phyloP scores from a whole-genome alignment of 1,284 basidiomycete genomes.

The Paramarasmius palmivorus region DNA sequence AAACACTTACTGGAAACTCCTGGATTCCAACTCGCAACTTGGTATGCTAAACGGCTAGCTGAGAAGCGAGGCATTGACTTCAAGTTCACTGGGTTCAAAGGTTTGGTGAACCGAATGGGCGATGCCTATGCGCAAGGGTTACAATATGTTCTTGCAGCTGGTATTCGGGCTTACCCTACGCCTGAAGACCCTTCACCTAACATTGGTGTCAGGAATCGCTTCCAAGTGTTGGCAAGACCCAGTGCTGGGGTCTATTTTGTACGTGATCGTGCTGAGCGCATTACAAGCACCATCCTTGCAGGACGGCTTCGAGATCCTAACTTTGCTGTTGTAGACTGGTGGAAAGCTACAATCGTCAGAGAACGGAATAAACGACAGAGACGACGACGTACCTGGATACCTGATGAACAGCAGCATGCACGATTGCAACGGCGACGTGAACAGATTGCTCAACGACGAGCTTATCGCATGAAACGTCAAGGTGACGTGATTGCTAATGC shows the following conservation, averaged over 20 bases:
- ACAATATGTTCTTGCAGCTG: background rate
- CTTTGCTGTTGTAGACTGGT: no score
- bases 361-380: no score
- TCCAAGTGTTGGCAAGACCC: background rate
- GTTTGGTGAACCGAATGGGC: background rate
- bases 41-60: background rate
- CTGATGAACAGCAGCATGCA: background rate
- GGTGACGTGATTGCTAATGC: background rate
- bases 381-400: background rate
- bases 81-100: background rate
- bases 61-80: background rate
- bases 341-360: no score
- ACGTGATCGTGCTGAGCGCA: background rate
- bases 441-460: background rate
- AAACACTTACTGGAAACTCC: background rate
- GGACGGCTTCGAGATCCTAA: no score
- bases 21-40: background rate
- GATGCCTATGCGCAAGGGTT: slow-evolving; percentile 2
- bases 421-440: background rate
- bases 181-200: background rate
- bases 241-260: background rate
- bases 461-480: background rate
- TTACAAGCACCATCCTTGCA: no score
- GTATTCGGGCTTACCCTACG: background rate
- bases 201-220: background rate